A percentile compares a stretch with the other conserved stretches of the same genome.
Evolutionary conservation across 176 grass and related monocot genomes (phyloP).

Genomic region (Puccinellia tenuiflora): DNA sequence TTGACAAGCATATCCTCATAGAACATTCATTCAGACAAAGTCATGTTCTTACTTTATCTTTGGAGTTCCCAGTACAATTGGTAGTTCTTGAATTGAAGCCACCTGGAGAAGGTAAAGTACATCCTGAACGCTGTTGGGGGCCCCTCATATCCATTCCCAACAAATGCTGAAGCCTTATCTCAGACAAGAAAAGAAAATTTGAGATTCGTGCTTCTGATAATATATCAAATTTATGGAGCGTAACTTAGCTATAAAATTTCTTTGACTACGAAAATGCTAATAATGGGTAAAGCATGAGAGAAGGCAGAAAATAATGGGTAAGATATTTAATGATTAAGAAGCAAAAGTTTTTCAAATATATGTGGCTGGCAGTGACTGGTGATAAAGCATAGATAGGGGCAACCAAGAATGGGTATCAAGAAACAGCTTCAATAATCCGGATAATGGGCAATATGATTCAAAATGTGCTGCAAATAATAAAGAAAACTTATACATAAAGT

Average conservation of each 20-base stretch:
- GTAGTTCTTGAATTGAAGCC: conserved; percentile 22
- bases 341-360: background rate
- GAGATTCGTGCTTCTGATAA: background rate
- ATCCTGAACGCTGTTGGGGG: conserved; percentile 35
- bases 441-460: background rate
- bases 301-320: background rate
- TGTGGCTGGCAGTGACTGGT: background rate
- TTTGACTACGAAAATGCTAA: background rate
- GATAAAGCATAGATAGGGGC: background rate
- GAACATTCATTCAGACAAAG: background rate
- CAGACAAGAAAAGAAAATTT: background rate
- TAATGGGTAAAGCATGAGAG: background rate
- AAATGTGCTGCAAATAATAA: background rate
- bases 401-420: background rate
- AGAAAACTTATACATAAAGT: background rate
- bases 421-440: background rate
- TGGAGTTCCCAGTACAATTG: conserved; percentile 13
- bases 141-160: conserved; percentile 38
- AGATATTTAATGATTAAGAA: background rate
- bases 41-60: conserved; percentile 39
- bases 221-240: background rate
- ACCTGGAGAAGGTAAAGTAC: conserved; percentile 42
- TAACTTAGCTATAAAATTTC: background rate
- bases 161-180: conserved; percentile 42
- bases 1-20: background rate